Evolutionary conservation across 2,329 filamentous ascomycete species (phyloP), one percentile per base, ranked within the genome.

Genomic region (Neocucurbitaria cava): DNA sequence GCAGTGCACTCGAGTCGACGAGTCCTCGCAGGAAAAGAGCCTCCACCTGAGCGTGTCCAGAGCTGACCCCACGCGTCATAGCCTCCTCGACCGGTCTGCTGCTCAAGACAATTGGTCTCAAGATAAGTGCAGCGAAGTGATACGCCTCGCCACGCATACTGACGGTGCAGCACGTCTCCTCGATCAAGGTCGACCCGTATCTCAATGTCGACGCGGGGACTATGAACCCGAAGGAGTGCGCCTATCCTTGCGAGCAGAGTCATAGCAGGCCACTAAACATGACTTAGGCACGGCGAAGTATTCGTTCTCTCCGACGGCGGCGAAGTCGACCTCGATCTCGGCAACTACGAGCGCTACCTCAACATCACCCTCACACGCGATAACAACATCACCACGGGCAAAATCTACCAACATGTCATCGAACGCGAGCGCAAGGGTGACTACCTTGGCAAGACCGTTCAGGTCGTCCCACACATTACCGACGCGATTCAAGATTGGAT

Each of bases 351-450:
- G 74, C 84, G 89, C 39, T 96, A 96, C 73, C 87, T 96, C 49
- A 88, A 89, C 70, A 88, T 94, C 62, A 90, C 88, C 50, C 83
- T 98, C 57, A 91, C 87, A 8, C 83, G 88, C 58, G 92, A 96
- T 66, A 92, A 94, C 81, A 98, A 98, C 78, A 96, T 99, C 77
- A 99, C 95, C 3, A 96, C 94, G 5, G 95, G 95, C 72, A 97
- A 98, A 81, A 92, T 98, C 65, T 98, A 97, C 79, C 84, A 91
- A 71, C 87, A 90, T 68, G 93, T 97, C 49, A 92, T 96, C 68
- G 86, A 92, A 70, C 87, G 86, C 58, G 87, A 89, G 77, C 81
- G 87, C 61, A 78, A 79, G 58, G 87, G 87, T 50, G 88, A 95
- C 73, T 98, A 96, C 69, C 85, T 98, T 11, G 94, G 94, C 62